phyloP scores from a whole-genome alignment of 2,329 filamentous ascomycete genomes.

The Ophiostoma piceae region DNA sequence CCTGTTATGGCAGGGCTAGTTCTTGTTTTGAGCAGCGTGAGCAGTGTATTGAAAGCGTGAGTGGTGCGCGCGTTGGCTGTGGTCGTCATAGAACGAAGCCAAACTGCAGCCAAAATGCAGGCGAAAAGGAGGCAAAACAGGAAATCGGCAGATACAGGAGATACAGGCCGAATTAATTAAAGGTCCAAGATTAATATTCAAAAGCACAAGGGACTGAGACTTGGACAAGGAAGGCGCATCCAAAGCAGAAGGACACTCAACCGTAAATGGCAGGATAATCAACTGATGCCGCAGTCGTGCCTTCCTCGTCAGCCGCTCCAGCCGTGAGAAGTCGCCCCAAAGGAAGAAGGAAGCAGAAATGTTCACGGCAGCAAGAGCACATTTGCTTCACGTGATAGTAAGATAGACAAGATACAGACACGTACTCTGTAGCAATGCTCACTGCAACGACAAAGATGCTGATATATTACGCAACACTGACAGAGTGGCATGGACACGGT shows the following conservation, averaged over 20 bases:
- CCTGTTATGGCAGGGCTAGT: background rate
- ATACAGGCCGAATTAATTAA: background rate
- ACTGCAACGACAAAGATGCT: background rate
- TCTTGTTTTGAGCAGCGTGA: slow-evolving; percentile 13
- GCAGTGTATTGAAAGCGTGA: background rate
- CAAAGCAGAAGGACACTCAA: background rate
- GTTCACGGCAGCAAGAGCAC: background rate
- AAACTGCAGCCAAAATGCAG: slow-evolving; percentile 4
- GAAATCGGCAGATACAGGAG: background rate
- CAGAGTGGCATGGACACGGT: background rate
- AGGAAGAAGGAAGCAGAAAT: background rate
- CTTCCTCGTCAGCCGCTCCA: slow-evolving; percentile 22
- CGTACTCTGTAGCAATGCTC: background rate
- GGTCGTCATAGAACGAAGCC: background rate
- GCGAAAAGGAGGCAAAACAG: background rate
- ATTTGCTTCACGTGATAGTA: background rate
- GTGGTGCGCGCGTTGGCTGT: background rate
- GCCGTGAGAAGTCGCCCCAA: slow-evolving; percentile 1
- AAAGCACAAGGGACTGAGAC: background rate
- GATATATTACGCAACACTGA: background rate
- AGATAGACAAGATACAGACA: background rate
- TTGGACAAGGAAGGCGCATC: background rate
- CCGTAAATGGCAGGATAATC: background rate
- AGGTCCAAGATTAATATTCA: background rate
- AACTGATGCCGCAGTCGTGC: slow-evolving; percentile 16